Evolutionary conservation across 768 basidiomycete species (phyloP).

Genomic region (Ephemerocybe angulata): DNA sequence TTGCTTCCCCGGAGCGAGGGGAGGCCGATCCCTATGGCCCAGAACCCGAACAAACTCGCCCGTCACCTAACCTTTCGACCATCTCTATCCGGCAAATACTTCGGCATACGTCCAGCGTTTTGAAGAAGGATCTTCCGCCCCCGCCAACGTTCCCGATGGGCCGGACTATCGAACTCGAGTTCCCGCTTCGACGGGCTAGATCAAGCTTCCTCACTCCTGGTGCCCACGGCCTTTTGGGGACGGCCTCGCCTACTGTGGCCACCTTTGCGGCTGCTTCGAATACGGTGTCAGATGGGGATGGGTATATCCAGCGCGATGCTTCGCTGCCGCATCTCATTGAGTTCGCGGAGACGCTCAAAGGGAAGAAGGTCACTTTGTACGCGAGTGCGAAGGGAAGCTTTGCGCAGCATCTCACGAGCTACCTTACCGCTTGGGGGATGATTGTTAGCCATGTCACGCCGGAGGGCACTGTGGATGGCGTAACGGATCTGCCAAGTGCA

Average conservation of each 20-base stretch:
- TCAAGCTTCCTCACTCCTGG: constrained; percentile 37
- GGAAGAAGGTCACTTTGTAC: constrained; percentile 79
- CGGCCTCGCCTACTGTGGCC: too few species aligned
- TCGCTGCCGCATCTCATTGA: constrained; percentile 70
- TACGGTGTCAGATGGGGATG: too few species aligned
- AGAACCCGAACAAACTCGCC: constrained; percentile 38
- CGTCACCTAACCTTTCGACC: constrained; percentile 39
- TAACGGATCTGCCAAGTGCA: constrained; percentile 14
- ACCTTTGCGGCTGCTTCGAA: too few species aligned
- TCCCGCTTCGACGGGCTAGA: constrained; percentile 61
- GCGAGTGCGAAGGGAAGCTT: constrained; percentile 86
- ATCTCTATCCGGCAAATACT: constrained; percentile 60
- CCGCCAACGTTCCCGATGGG: constrained; percentile 40
- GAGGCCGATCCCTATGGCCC: constrained; percentile 21
- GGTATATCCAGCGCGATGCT: constrained; percentile 76
- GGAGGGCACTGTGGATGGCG: constrained; percentile 48
- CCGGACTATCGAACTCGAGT: constrained; percentile 61
- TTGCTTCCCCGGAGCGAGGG: constrained; percentile 16
- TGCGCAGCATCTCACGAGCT: constrained; percentile 89
- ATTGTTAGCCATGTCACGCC: constrained; percentile 79
- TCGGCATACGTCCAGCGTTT: constrained; percentile 50
- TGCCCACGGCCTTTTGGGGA: constrained; percentile 27
- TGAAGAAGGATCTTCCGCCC: constrained; percentile 43
- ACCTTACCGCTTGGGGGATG: constrained; percentile 93
- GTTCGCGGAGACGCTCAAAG: constrained; percentile 80